Base-by-base conservation (phyloP, 306 rosid genomes). In the Lathyrus aphaca region DNA sequence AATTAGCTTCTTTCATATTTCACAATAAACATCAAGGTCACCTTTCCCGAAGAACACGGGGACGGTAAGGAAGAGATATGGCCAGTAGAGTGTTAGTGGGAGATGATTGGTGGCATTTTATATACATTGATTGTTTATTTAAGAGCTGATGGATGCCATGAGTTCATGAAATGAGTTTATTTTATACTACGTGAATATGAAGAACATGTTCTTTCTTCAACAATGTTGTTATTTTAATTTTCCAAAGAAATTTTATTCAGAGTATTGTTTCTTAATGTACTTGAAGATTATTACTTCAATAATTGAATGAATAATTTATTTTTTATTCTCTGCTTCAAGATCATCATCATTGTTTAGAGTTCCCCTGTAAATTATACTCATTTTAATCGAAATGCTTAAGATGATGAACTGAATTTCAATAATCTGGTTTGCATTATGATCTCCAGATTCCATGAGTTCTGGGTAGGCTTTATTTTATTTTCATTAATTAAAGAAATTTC, bases 51-150 rank as follows among this genome's bases (percentile, higher is more conserved):
- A 79, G 84, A 79, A 60, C 45, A 73, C 72, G 44, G 82, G 85
- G 83, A 82, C 80, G 46, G 74, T 83, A 59, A 81, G 68, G 84
- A 83, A 80, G 80, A 88, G 74, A 59, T 64, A 71, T 21, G 78
- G 81, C 61, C 64, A 59, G 6, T 77, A 68, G 67, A 73, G 79
- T 66, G 48, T 66, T 79, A 75, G 66, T 5, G 44, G 16, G 74
- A 61, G 79, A 55, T 59, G 54, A 64, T 50, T 50, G 72, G 51
- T 38, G 27, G 15, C 70, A 67, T 69, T 74, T 75, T 53, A 79
- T 70, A 39, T 38, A 25, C 68, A 50, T 32, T n/a, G 40, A 15
- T 58, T 66, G 17, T 15, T 54, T 59, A 32, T 18, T 50, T 3
- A 18, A 53, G 59, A 53, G 32, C 3, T 53, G 14, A 18, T 56